Conservation (phyloP, 208 protist genomes). For the Trypanosoma grayi region DNA sequence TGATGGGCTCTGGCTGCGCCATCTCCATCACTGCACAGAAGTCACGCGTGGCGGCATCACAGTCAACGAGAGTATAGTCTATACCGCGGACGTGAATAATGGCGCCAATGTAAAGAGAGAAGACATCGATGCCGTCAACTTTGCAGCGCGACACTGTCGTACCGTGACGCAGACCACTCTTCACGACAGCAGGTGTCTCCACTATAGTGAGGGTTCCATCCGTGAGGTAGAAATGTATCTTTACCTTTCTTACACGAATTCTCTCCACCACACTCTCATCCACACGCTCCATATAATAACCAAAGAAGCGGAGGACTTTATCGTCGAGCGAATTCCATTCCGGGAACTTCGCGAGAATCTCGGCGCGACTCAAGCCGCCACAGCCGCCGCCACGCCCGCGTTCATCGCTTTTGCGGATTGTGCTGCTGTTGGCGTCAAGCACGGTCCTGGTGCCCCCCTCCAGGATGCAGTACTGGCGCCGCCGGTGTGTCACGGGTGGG, state of each 20-base stretch:
- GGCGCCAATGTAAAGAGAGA: conserved; percentile 81
- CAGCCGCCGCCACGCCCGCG: conserved; percentile 33
- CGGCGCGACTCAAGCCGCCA: conserved; percentile 54
- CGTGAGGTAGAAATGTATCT: conserved; percentile 92
- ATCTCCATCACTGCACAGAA: conserved; percentile 88
- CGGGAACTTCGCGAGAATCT: conserved; percentile 71
- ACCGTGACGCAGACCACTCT: conserved; percentile 93
- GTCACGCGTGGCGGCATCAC: conserved; percentile 92
- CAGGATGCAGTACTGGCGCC: conserved; percentile 52
- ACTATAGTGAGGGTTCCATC: conserved; percentile 94
- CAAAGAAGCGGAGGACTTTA: conserved; percentile 95
- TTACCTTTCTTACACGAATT: conserved; percentile 88
- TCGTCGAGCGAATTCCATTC: conserved; percentile 91
- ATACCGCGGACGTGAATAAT: conserved; percentile 81
- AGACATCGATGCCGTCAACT: conserved; percentile 67
- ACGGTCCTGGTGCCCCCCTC: conserved; percentile 55
- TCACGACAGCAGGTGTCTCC: conserved; percentile 89
- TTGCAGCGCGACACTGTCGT: conserved; percentile 85
- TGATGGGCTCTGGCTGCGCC: conserved; percentile 58
- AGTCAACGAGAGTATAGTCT: conserved; percentile 92
- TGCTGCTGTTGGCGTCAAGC: conserved; percentile 12
- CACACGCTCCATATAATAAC: conserved; percentile 94
- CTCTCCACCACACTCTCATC: conserved; percentile 87
- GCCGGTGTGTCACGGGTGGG: conserved; percentile 37
- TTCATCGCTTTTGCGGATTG: not conserved